phyloP scores from a whole-genome alignment of 2,329 filamentous ascomycete species.

The Periconia sp. region DNA sequence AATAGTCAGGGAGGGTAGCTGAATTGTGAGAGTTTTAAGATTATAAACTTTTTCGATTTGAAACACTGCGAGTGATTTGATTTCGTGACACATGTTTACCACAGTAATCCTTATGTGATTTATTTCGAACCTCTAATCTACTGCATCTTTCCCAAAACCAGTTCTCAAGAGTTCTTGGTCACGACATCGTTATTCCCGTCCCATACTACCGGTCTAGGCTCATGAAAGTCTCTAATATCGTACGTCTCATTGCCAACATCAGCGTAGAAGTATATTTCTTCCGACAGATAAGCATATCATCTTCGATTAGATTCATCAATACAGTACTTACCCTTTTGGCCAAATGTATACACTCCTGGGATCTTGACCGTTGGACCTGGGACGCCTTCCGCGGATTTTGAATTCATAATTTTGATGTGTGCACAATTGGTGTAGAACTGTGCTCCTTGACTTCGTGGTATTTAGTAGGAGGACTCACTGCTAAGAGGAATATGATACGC shows the following conservation, averaged over 20 bases:
- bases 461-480: neutral
- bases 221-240: constrained; percentile 17
- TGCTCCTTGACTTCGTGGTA: constrained; percentile 4
- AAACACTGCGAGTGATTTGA: too few relatives aligned
- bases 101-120: too few relatives aligned
- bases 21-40: too few relatives aligned
- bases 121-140: too few relatives aligned
- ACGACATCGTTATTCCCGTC: neutral
- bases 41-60: too few relatives aligned
- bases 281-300: neutral
- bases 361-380: constrained; percentile 3
- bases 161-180: too few relatives aligned
- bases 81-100: too few relatives aligned
- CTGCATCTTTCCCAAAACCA: too few relatives aligned
- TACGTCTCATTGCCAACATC: constrained; percentile 21
- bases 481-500: neutral
- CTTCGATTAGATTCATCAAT: neutral
- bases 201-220: constrained; percentile 14
- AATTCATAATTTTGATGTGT: constrained; percentile 13
- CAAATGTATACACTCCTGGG: constrained; percentile 7
- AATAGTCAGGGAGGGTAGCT: too few relatives aligned
- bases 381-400: neutral
- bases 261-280: constrained; percentile 16
- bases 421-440: constrained; percentile 18
- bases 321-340: constrained; percentile 1